A percentile compares a stretch with the other conserved stretches of the same genome.
These are phyloP conservation scores for Tremella mesenterica DNA, from an alignment of 768 basidiomycete genomes.

Conservation along the genomic window DNA sequence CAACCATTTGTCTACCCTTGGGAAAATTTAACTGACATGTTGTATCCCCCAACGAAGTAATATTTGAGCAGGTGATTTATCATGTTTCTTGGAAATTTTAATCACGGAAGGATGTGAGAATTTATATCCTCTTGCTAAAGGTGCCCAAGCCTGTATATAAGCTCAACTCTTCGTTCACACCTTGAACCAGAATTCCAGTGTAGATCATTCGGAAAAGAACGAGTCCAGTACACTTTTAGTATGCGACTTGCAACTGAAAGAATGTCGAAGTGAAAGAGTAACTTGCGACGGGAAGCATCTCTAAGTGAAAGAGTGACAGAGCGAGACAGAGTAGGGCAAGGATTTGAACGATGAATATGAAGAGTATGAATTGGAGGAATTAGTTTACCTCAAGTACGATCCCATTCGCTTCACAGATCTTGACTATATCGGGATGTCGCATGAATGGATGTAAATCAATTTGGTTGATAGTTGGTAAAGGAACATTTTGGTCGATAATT, in stretches of 20 bases:
- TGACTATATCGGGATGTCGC: slow-evolving; percentile 57
- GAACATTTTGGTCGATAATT: slow-evolving; percentile 48
- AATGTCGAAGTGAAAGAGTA: background rate
- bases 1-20: background rate
- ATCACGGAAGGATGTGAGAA: slow-evolving; percentile 56
- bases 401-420: slow-evolving; percentile 52
- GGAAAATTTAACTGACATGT: slow-evolving; percentile 48
- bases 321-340: background rate
- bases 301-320: slow-evolving; percentile 1
- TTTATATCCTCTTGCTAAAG: slow-evolving; percentile 58
- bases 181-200: no score
- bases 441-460: slow-evolving; percentile 60
- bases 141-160: slow-evolving; percentile 59
- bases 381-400: slow-evolving; percentile 57
- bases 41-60: slow-evolving; percentile 78
- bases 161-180: background rate
- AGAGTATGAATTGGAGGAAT: background rate
- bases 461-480: slow-evolving; percentile 58
- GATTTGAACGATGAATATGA: background rate
- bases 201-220: no score
- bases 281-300: no score
- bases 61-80: slow-evolving; percentile 57
- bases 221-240: no score
- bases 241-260: no score
- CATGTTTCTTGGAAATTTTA: slow-evolving; percentile 52